These are phyloP conservation scores for Aspergillus sclerotialis DNA, from an alignment of 2,329 filamentous ascomycete species.

Conservation along the genomic window DNA sequence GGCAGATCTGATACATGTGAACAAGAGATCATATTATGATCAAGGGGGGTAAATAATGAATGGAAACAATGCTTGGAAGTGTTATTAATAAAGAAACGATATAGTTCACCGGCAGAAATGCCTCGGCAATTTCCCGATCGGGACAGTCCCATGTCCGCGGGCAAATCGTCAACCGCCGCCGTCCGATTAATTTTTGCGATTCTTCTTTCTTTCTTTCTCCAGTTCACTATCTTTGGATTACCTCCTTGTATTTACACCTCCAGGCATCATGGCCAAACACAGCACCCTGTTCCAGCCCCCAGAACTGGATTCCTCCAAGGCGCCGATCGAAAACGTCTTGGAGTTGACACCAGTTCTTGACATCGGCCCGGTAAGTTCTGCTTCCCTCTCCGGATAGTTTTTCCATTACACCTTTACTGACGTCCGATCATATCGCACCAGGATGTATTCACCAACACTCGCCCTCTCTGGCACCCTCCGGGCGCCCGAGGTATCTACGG, in stretches of 20 bases:
- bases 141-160: constrained; percentile 1
- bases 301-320: constrained; percentile 62
- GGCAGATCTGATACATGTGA: no score
- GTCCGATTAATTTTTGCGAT: background rate
- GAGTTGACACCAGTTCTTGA: constrained; percentile 68
- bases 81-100: no score
- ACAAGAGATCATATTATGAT: no score
- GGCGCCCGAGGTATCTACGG: constrained; percentile 92
- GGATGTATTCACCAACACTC: constrained; percentile 93
- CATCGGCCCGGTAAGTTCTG: constrained; percentile 50
- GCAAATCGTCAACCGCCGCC: background rate
- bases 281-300: constrained; percentile 68
- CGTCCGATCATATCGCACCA: constrained; percentile 24
- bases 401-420: background rate
- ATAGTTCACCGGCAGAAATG: no score
- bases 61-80: no score
- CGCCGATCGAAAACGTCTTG: constrained; percentile 80
- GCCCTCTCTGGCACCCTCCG: constrained; percentile 83
- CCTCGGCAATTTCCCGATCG: constrained; percentile 12
- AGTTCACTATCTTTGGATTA: background rate
- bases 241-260: background rate
- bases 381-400: background rate
- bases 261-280: constrained; percentile 22
- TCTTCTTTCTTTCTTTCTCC: background rate
- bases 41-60: no score